phyloP scores from a whole-genome alignment of 2,329 filamentous ascomycete species.

The Magnaporthiopsis incrustans region DNA sequence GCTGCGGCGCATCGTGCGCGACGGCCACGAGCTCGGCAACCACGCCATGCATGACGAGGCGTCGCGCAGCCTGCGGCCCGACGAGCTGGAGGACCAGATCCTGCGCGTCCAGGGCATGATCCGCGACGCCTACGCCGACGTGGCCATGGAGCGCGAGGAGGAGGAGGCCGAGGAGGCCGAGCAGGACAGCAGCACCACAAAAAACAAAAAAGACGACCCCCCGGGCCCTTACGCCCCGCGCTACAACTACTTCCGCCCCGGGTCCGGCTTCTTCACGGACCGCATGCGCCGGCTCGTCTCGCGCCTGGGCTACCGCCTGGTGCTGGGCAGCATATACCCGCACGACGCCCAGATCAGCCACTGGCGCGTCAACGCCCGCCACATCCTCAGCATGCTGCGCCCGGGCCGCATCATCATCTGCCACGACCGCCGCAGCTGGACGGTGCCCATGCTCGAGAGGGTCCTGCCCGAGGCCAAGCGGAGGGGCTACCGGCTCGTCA shows the following conservation, averaged over 20 bases:
- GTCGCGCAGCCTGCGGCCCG: conserved; percentile 50
- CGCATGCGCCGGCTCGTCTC: conserved; percentile 56
- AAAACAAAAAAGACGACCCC: no score
- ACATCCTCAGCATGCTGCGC: conserved; percentile 71
- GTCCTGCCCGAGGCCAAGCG: conserved; percentile 65
- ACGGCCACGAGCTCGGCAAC: conserved; percentile 67
- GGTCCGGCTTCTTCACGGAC: conserved; percentile 73
- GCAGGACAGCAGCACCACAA: no score
- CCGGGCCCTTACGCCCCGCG: conserved; percentile 26
- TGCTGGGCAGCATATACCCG: conserved; percentile 80
- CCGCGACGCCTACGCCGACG: conserved; percentile 45
- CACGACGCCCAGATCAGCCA: conserved; percentile 81
- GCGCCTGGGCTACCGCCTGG: conserved; percentile 59
- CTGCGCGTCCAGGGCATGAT: conserved; percentile 54
- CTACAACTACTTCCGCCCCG: conserved; percentile 69
- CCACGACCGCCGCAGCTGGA: conserved; percentile 81
- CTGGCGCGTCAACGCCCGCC: conserved; percentile 61
- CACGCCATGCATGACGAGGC: conserved; percentile 87
- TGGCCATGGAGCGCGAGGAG: conserved; percentile 18
- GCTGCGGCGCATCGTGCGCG: conserved; percentile 49
- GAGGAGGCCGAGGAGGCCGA: conserved; percentile 6
- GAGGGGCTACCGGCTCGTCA: conserved; percentile 64
- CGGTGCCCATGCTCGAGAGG: conserved; percentile 64
- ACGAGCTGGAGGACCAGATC: conserved; percentile 56
- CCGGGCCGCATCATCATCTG: conserved; percentile 77